Evolutionary conservation across 2,329 filamentous ascomycete species (phyloP).

Genomic region (Cordyceps farinosa): DNA sequence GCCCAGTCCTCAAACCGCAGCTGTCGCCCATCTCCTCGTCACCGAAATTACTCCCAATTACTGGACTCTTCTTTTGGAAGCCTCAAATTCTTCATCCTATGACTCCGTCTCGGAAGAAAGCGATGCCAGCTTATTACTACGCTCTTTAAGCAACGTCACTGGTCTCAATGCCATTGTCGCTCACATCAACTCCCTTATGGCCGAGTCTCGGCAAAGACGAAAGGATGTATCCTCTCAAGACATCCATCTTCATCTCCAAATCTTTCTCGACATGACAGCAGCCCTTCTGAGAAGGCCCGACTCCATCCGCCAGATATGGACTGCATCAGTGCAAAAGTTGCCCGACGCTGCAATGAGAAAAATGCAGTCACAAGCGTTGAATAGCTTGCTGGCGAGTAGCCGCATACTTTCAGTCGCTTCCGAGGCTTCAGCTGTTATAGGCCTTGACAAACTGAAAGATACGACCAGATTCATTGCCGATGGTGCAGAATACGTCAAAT

Average conservation of each 20-base stretch:
- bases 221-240: conserved; percentile 40
- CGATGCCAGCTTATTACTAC: conserved; percentile 51
- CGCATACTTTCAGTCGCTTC: conserved; percentile 49
- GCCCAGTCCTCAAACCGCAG: conserved; percentile 65
- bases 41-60: conserved; percentile 75
- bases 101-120: conserved; percentile 23
- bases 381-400: conserved; percentile 46
- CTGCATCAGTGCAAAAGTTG: conserved; percentile 26
- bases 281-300: conserved; percentile 38
- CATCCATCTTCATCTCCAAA: conserved; percentile 40
- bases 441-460: conserved; percentile 28
- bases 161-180: conserved; percentile 74
- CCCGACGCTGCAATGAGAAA: conserved; percentile 27
- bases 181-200: conserved; percentile 61
- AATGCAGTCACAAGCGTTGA: conserved; percentile 35
- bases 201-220: conserved; percentile 42
- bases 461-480: conserved; percentile 58
- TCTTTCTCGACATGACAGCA: conserved; percentile 43
- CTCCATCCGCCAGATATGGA: conserved; percentile 39
- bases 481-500: conserved; percentile 62
- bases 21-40: conserved; percentile 72
- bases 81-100: conserved; percentile 23
- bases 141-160: conserved; percentile 67
- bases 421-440: conserved; percentile 52
- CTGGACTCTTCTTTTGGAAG: conserved; percentile 63